Base-by-base conservation (phyloP, 2,329 filamentous ascomycete genomes). In the Raffaelea arxii region DNA sequence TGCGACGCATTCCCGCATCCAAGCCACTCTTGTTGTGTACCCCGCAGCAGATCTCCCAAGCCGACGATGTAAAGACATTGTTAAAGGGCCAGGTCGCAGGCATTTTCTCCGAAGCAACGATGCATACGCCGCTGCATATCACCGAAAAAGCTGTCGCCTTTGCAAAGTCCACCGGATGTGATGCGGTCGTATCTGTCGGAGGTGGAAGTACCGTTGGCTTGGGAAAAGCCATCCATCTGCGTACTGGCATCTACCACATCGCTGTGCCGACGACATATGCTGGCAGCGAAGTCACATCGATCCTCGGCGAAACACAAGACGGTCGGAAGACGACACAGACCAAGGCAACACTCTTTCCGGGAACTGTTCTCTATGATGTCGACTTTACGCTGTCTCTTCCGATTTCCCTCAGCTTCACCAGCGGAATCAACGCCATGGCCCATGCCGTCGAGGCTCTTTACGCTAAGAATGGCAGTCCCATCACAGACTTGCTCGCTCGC, bases 391-490 rank as follows among this genome's bases (percentile, higher is more conserved):
- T 79, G 68, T 75, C 71, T 1, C 62, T 83, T 22, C 78, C 79
- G 0, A 55, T 61, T 2, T 59, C 57, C 0, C 64, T 79, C 58
- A 77, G 69, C 51, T 69, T 72, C 2, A 77, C 71, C 0, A 81
- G 77, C 48, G 79, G 79, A 40, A 68, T 83, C 41, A 83, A 83
- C 56, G 78, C 80, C 0, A 79, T 83, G 59, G 79, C 80, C 2
- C 80, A 83, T 61, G 71, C 77, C 11, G 77, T 81, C 43, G 79
- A 83, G 60, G 75, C 78, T 2, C 65, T 83, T 3, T 83, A 83
- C 55, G 75, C 79, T 11, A 69, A 66, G 24, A 79, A 80, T 56
- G 70, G 68, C 18, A 83, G 80, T 60, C 78, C 78, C 2, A 68
- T 83, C 47, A 75, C 76, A 51, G 69, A 63, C 46, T 62, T 81